Evolutionary conservation across 352 stramenopile species (phyloP), one percentile per base, ranked within the genome.

Genomic region (Phytophthora tubulina): DNA sequence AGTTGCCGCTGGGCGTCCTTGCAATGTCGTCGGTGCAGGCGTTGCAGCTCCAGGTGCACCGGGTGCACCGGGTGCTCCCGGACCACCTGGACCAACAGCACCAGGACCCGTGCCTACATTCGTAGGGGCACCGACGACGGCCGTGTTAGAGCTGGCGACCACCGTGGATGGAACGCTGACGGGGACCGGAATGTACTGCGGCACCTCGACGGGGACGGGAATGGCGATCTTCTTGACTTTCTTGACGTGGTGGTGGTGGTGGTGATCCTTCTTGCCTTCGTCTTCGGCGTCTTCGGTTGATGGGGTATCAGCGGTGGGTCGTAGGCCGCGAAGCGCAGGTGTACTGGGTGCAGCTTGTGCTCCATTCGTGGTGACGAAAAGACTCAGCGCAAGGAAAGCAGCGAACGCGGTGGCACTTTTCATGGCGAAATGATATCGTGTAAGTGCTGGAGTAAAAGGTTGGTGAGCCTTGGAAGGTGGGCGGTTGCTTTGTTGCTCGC

Each of bases 221-320:
- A 79, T 67, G 27, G 67, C 72, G 57, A 76, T 70, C 44, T 79
- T 79, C 67, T 79, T 79, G 53, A 78, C 66, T 69, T 75, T 75
- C 49, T 78, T 78, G 42, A 70, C 39, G 13, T 56, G 27, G 15
- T 60, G 38, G 44, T 56, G 33, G 50, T 70, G 50, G 27, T 65
- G 53, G 33, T 66, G 60, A 13, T 66, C 55, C 50, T 63, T 33
- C 11, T 76, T 55, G 21, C 50, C 50, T 21, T 30, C 61, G 33
- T 78, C 65, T 9, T 70, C 54, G 30, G 13, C 36, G 30, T 42
- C 36, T 53, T 77, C 65, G 11, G 27, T 39, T 17, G 53, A n/a
- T 51, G 54, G 51, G 2, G 39, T 42, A 27, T 73, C 57, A 2
- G 65, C 59, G 13, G 11, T 62, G 10, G 32, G 3, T 46, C 30